Base-by-base conservation (phyloP, 306 rosid species). In the Medicago arabica region DNA sequence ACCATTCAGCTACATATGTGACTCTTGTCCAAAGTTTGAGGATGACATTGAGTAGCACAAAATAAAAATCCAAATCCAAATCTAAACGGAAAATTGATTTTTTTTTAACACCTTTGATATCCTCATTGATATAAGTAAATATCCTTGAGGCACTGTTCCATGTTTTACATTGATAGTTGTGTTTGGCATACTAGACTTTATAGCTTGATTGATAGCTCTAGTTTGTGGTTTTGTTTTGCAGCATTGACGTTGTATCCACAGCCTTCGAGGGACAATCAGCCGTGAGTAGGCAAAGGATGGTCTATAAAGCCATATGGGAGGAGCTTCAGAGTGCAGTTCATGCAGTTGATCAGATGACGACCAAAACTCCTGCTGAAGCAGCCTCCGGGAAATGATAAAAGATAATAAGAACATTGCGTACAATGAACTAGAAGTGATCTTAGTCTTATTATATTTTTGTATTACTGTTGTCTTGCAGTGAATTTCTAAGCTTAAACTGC, bases 281-380 rank as follows among this genome's bases (percentile, higher is more conserved):
- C 13, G 98, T 92, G 28, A 95, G 87, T 72, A 86, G 98, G 88
- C 98, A 95, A 82, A 89, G 98, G 81, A 90, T 95, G 98, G 97
- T 94, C 58, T 94, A 91, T 81, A 94, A 90, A 78, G 96, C 95
- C 75, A 94, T 94, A 73, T 94, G 96, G 98, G 98, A 94, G 86
- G 98, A 94, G 87, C 98, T 94, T 73, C 97, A 94, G 78, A 90
- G 43, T 81, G 83, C 84, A 12, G 98, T 95, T 58, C 98, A 95
- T 71, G 98, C 98, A 6, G 98, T 95, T 79, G 98, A 95, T 83
- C 93, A 88, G 78, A 95, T 95, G 98, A 87, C 93, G 34, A 95
- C 98, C 47, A 80, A 75, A 75, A 92, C 97, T 66, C 98, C 98
- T 23, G 65, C 78, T 13, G 98, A 94, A 88, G 95, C 89, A 39